Conservation (phyloP, 2,329 filamentous ascomycete species). For the Hymenotorrendiella dingleyae region DNA sequence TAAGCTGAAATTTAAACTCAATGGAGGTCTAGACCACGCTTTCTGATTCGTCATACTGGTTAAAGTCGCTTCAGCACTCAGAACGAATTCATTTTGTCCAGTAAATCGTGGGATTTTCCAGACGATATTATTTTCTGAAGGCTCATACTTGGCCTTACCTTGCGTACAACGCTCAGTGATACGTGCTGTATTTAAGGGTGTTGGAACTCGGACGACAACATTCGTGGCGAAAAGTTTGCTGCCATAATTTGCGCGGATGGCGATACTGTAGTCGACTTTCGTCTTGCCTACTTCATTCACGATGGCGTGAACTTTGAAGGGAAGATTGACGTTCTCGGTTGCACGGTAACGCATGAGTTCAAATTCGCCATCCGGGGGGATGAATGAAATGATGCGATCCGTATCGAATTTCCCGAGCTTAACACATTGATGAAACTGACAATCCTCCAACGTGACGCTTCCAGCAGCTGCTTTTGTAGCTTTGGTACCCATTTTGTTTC, state of each 20-base stretch:
- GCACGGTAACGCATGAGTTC: conserved; percentile 98
- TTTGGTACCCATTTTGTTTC: conserved; percentile 75
- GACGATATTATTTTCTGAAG: conserved; percentile 93
- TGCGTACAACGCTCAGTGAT: conserved; percentile 91
- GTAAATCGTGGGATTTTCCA: conserved; percentile 99
- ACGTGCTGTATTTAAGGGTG: conserved; percentile 90
- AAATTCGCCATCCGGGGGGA: conserved; percentile 95
- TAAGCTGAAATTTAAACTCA: conserved; percentile 87
- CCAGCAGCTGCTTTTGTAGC: conserved; percentile 93
- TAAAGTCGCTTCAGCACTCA: conserved; percentile 87
- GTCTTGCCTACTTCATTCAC: conserved; percentile 96
- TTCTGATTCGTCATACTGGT: conserved; percentile 98
- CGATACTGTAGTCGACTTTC: conserved; percentile 98
- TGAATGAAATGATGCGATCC: conserved; percentile 93
- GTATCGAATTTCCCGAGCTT: conserved; percentile 96
- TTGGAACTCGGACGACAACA: conserved; percentile 88
- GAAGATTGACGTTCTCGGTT: conserved; percentile 96
- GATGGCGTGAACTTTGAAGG: conserved; percentile 98
- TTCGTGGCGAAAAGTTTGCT: conserved; percentile 96
- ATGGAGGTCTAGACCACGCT: conserved; percentile 87
- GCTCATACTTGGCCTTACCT: conserved; percentile 97
- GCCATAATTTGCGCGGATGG: conserved; percentile 94
- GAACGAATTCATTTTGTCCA: conserved; percentile 92
- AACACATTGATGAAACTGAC: conserved; percentile 98
- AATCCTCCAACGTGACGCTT: conserved; percentile 93